Conservation (phyloP, 139 green algal genomes). For the Chlorella sp. region DNA sequence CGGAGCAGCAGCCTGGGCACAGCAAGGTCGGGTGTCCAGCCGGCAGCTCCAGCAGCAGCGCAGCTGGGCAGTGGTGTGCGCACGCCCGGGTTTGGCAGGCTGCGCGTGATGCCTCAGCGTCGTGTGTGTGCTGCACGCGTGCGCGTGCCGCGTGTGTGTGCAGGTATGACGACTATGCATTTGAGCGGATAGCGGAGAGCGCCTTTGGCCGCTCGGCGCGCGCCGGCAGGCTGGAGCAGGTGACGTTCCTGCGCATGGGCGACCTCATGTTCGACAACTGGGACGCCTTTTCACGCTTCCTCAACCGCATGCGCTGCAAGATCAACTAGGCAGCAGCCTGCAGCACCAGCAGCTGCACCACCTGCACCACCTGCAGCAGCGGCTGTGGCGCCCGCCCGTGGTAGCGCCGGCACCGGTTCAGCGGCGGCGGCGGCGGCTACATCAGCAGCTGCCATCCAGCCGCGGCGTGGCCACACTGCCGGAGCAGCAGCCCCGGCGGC, state of each 20-base stretch:
- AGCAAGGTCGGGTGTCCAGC: too few species aligned
- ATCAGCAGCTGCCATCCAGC: background rate
- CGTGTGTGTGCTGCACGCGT: too few species aligned
- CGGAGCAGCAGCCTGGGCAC: too few species aligned
- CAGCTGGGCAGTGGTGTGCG: too few species aligned
- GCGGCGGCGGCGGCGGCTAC: too few species aligned
- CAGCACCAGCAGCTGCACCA: background rate
- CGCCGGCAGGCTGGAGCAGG: constrained; percentile 71
- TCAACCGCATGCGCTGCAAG: constrained; percentile 51
- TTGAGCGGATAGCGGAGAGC: constrained; percentile 85
- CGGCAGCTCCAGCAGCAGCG: too few species aligned
- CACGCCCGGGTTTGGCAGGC: background rate
- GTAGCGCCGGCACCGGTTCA: background rate
- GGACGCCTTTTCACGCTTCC: constrained; percentile 62
- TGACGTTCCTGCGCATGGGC: constrained; percentile 94
- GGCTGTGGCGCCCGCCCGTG: background rate
- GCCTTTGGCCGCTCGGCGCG: constrained; percentile 79
- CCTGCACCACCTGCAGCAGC: background rate
- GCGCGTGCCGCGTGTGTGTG: too few species aligned
- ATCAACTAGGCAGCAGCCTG: background rate
- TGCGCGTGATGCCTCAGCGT: too few species aligned
- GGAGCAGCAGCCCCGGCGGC: too few species aligned
- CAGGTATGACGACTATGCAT: constrained; percentile 85
- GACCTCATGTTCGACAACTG: constrained; percentile 81
- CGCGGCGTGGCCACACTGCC: too few species aligned